Percentiles rank a stretch among this genome's conserved stretches.
Evolutionary conservation across 2,329 filamentous ascomycete genomes (phyloP).

Genomic region (Aspergillus oerlinghausenensis): DNA sequence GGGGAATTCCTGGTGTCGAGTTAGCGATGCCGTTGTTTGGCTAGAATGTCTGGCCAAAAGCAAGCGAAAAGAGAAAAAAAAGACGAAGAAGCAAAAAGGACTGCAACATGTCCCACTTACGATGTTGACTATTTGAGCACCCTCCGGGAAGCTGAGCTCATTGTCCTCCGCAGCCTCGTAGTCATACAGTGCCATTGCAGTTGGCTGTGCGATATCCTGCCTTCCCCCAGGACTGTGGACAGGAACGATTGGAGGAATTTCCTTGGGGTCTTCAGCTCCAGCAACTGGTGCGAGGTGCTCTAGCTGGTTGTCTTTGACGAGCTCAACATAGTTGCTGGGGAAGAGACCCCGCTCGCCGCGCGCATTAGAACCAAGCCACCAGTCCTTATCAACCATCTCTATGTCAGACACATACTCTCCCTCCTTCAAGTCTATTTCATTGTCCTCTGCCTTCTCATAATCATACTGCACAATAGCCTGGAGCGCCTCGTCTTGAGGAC

Average conservation of each 20-base stretch:
- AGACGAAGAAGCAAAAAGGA: background rate
- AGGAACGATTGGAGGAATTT: constrained; percentile 33
- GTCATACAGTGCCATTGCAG: constrained; percentile 84
- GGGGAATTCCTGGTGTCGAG: constrained; percentile 68
- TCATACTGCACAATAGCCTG: constrained; percentile 84
- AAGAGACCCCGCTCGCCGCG: constrained; percentile 84
- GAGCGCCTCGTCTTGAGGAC: constrained; percentile 54
- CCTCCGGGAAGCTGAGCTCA: constrained; percentile 78
- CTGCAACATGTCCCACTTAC: constrained; percentile 46
- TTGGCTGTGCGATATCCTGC: constrained; percentile 47
- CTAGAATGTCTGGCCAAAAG: background rate
- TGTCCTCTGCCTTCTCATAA: constrained; percentile 96
- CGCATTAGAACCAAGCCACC: constrained; percentile 94
- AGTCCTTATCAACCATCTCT: constrained; percentile 96
- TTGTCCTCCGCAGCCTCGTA: constrained; percentile 98
- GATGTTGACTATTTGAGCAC: constrained; percentile 73
- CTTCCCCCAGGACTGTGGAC: constrained; percentile 34
- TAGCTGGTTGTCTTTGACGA: constrained; percentile 59
- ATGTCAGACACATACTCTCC: constrained; percentile 87
- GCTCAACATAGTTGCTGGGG: constrained; percentile 94
- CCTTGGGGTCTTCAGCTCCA: constrained; percentile 24
- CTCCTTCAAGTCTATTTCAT: constrained; percentile 87
- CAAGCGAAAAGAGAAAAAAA: background rate
- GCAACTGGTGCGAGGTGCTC: constrained; percentile 23
- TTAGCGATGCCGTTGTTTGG: constrained; percentile 18